Evolutionary conservation across 768 basidiomycete species (phyloP), one percentile per base, ranked within the genome.

Genomic region (Roridomyces roridus): DNA sequence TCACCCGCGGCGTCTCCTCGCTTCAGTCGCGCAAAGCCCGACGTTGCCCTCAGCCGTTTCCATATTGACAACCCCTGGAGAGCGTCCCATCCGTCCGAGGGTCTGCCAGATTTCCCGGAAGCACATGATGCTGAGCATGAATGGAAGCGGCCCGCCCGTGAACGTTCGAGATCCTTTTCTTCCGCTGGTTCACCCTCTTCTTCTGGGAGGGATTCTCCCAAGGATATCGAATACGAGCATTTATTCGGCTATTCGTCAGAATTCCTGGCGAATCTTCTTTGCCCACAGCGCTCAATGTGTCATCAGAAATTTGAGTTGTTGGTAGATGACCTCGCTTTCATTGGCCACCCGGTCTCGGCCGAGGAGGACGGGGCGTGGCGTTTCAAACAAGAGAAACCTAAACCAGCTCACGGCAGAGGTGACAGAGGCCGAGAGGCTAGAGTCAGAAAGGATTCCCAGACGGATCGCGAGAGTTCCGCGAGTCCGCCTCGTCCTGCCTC

Each of bases 221-320:
- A 80, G 60, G 80, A 81, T 53, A 71, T 74, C 51, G 85, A 87
- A 59, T 89, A 90, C 64, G 85, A 88, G 65, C 73, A 76, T 57
- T 74, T 93, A n/a, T 82, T 98, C 44, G 90, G 89, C 3, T 96
- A 91, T 70, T 83, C 89, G 4, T 77, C 89, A 6, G 88, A 91
- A 56, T 91, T 94, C 66, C 79, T 98, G 26, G 91, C 92, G 23
- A 82, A 82, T 40, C 75, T 96, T 62, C 79, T 98, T 3, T 91
- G 89, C 56, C 95, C 96, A 0, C 81, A 86, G 41, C 74, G 78
- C 26, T 80, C 86, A 14, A 85, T 95, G 71, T 97, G 94, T 65
- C 94, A 99, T 72, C 92, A 94, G 70, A 93, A 93, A 67, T 98
- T 97, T 68, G 94, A 96, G 69, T 83, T 99, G 26, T 74, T 92